These are phyloP conservation scores for Eruca vesicaria DNA, from an alignment of 441 rosid species.

Conservation along the genomic window DNA sequence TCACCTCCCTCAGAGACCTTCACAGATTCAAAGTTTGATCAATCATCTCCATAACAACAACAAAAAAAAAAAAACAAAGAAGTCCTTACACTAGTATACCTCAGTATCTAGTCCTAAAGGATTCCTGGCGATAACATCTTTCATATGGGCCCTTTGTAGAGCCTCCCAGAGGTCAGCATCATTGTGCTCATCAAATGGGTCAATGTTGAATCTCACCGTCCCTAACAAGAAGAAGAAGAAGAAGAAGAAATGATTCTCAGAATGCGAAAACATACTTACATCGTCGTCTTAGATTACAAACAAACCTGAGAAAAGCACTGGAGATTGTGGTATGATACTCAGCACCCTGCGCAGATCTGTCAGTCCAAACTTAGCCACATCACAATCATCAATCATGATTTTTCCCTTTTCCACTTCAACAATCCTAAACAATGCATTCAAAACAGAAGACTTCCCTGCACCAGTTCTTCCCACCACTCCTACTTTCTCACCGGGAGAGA, in stretches of 20 bases:
- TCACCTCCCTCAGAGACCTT: slow-evolving; percentile 94
- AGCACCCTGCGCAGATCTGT: slow-evolving; percentile 73
- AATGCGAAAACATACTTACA: not conserved
- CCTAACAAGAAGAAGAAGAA: slow-evolving; percentile 48
- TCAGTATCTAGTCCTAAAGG: slow-evolving; percentile 71
- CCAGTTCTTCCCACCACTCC: slow-evolving; percentile 99
- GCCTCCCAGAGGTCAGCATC: slow-evolving; percentile 99
- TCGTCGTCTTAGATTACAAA: not conserved
- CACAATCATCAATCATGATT: slow-evolving; percentile 69
- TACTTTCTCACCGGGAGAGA: slow-evolving; percentile 77
- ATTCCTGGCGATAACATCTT: slow-evolving; percentile 73
- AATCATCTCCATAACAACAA: not conserved
- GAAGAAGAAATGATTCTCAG: slow-evolving; percentile 1
- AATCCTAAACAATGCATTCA: slow-evolving; percentile 87
- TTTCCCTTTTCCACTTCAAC: slow-evolving; percentile 88
- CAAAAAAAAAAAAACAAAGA: not conserved
- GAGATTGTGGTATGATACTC: slow-evolving; percentile 94
- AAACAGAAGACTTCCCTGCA: slow-evolving; percentile 95
- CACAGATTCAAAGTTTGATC: slow-evolving; percentile 9
- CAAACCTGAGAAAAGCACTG: slow-evolving; percentile 96
- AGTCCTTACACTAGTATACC: no score
- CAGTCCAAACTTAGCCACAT: slow-evolving; percentile 71
- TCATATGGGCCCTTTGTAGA: slow-evolving; percentile 87
- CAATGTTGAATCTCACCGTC: slow-evolving; percentile 87
- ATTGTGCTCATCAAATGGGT: slow-evolving; percentile 86